phyloP scores from a whole-genome alignment of 2,329 filamentous ascomycete species.

The Fusarium subtropicale region DNA sequence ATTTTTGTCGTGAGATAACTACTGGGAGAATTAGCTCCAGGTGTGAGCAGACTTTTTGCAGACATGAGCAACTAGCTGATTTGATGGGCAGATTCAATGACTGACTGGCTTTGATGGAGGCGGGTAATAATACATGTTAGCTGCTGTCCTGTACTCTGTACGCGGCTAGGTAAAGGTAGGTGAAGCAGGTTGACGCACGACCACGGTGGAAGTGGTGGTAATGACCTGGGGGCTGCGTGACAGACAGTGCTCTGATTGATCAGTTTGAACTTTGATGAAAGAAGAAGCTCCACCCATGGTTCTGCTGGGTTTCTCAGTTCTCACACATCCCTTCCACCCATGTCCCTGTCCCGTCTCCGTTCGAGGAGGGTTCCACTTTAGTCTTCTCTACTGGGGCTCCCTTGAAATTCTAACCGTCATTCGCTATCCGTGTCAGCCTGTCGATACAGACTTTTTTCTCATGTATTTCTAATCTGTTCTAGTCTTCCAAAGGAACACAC shows the following conservation, averaged over 20 bases:
- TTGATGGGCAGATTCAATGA: constrained; percentile 1
- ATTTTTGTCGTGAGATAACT: background rate
- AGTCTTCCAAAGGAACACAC: background rate
- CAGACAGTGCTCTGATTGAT: constrained; percentile 27
- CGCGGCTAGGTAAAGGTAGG: constrained; percentile 11
- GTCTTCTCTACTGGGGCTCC: constrained; percentile 16
- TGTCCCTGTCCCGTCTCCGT: constrained; percentile 20
- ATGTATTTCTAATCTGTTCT: constrained; percentile 19
- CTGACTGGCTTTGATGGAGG: constrained; percentile 7
- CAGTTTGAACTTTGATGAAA: constrained; percentile 21
- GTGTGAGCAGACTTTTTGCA: background rate
- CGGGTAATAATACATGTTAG: constrained; percentile 20
- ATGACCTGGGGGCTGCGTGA: constrained; percentile 20
- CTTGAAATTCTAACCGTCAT: constrained; percentile 25
- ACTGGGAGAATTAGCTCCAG: constrained; percentile 5
- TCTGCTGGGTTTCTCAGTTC: constrained; percentile 38
- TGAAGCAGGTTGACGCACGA: constrained; percentile 33
- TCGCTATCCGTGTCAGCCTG: constrained; percentile 21
- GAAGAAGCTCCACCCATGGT: constrained; percentile 26
- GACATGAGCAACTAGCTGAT: background rate
- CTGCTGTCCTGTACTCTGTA: constrained; percentile 4
- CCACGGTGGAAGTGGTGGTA: constrained; percentile 38
- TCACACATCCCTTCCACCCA: constrained; percentile 30
- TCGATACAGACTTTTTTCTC: constrained; percentile 4
- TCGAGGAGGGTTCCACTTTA: constrained; percentile 21